phyloP scores from a whole-genome alignment of 169 alveolate genomes.

The Cryptosporidium sp. region DNA sequence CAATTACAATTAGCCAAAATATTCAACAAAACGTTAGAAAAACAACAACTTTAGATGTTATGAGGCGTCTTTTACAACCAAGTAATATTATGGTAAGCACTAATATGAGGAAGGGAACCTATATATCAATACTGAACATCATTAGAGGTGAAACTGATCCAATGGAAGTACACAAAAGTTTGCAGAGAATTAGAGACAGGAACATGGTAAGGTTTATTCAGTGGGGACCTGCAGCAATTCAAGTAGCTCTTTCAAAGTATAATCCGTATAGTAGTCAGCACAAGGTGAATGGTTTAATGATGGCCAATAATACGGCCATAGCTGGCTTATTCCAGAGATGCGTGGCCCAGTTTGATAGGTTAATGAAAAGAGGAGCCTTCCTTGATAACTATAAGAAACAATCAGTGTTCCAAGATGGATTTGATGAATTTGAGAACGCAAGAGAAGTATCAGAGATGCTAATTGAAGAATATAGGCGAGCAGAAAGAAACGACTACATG shows the following conservation, averaged over 20 bases:
- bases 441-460: conserved; percentile 92
- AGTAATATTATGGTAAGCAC: conserved; percentile 81
- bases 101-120: conserved; percentile 89
- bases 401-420: conserved; percentile 82
- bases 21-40: conserved; percentile 87
- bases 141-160: conserved; percentile 96
- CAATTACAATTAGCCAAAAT: conserved; percentile 85
- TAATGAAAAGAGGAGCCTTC: conserved; percentile 96
- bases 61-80: conserved; percentile 96
- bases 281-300: conserved; percentile 97
- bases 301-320: conserved; percentile 99
- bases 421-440: conserved; percentile 82
- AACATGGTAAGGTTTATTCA: conserved; percentile 87
- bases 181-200: conserved; percentile 93
- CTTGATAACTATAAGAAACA: conserved; percentile 93
- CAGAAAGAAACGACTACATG: conserved; percentile 94
- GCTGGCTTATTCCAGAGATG: conserved; percentile 89
- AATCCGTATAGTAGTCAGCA: conserved; percentile 95
- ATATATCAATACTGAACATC: conserved; percentile 92
- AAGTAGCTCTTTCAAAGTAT: conserved; percentile 96
- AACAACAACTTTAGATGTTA: conserved; percentile 97
- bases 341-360: conserved; percentile 92
- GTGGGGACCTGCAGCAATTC: conserved; percentile 99
- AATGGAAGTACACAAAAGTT: conserved; percentile 92
- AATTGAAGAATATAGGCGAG: conserved; percentile 96